Base-by-base conservation (phyloP, 768 basidiomycete species). In the Naganishia vishniacii region DNA sequence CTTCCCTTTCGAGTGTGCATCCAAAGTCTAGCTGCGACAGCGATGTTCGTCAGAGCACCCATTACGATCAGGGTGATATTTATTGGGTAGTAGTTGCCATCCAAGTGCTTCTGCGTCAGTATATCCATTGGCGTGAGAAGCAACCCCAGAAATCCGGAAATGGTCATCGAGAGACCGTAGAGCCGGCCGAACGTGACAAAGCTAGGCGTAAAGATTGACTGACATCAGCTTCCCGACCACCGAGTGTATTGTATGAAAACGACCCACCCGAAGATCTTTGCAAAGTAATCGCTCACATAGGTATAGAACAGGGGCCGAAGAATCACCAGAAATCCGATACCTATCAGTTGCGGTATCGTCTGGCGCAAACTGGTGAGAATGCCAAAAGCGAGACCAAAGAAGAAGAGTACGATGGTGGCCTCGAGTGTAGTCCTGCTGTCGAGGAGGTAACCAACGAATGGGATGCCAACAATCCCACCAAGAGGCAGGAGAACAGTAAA, bases 401-500 rank as follows among this genome's bases (percentile, higher is more conserved):
- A 47, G 31, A 73, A 44, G 49, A 79, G 69, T 31, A 75, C 72
- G 29, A 70, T 13, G 46, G 68, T 68, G 15, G 70, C 68, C 48
- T 62, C 67, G 37, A 73, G 47, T 4, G 64, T 70, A 9, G 72
- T 62, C 4, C 70, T 44, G 15, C 62, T 51, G 61, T 77, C 76
- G 15, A 77, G 65, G 5, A 76, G 64, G 32, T 61, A 61, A 32
- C 75, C 72, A 40, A 78, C 67, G 53, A 73, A 71, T 1, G 64
- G 75, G 66, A 69, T 72, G 67, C 77, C 73, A 8, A 76, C 56
- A n/a, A 78, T 65, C 0, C 79, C 79, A 2, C 74, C 78, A 18
- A 78, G 60, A 9, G 79, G 79, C 3, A 79, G 74, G 8, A 79
- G 70, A 45, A 78, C 66, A 29, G 77, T 77, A 70, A 79, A 79